Percentiles rank a stretch among this genome's conserved stretches.
phyloP scores from a whole-genome alignment of 768 basidiomycete genomes.

The Tricholoma saponaceum region DNA sequence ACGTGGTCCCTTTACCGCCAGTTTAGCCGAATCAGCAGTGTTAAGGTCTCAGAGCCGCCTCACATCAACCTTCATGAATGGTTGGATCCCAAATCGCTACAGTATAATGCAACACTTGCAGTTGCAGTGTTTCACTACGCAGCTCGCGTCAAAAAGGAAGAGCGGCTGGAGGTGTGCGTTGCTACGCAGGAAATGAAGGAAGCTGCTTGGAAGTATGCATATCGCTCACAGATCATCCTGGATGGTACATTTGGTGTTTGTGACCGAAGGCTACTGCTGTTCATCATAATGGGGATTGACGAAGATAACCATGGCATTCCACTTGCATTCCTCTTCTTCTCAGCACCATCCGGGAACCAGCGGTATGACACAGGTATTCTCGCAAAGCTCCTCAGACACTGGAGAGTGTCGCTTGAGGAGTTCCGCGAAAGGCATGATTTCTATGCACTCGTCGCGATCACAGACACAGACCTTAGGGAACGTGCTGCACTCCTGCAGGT shows the following conservation, averaged over 20 bases:
- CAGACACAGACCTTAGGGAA: constrained; percentile 32
- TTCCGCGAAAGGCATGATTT: constrained; percentile 11
- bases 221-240: constrained; percentile 15
- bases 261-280: constrained; percentile 20
- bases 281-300: constrained; percentile 17
- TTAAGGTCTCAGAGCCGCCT: background rate
- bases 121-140: constrained; percentile 23
- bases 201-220: constrained; percentile 17
- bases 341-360: no score
- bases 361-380: no score
- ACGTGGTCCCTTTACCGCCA: no score
- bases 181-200: constrained; percentile 20
- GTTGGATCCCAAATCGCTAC: constrained; percentile 10
- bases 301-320: no score
- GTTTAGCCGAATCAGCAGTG: no score
- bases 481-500: constrained; percentile 25
- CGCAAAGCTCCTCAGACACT: no score
- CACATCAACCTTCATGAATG: constrained; percentile 6
- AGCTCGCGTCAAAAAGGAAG: constrained; percentile 8
- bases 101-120: background rate
- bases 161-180: constrained; percentile 19
- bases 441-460: constrained; percentile 19
- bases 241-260: constrained; percentile 21
- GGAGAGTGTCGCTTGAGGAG: no score
- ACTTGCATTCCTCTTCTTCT: no score